Conservation (phyloP, 1,284 basidiomycete genomes). For the Pascua sp. region DNA sequence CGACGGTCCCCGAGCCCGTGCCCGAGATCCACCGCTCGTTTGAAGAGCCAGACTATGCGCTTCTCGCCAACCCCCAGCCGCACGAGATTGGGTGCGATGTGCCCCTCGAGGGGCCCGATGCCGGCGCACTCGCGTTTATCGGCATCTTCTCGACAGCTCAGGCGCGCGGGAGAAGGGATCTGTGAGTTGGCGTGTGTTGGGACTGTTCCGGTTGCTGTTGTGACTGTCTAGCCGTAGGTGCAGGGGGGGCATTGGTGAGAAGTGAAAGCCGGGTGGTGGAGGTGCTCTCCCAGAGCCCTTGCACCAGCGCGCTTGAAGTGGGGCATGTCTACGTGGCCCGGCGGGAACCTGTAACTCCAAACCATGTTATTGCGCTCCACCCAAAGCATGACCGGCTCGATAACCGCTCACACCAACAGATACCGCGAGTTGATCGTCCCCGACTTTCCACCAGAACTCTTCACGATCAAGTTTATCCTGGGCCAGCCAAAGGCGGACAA, state of each 20-base stretch:
- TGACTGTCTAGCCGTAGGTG: no score
- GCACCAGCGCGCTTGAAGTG: no score
- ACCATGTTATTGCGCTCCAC: no score
- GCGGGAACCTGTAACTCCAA: no score
- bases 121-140: conserved; percentile 43
- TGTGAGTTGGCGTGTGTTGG: conserved; percentile 30
- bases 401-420: conserved; percentile 19
- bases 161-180: conserved; percentile 34
- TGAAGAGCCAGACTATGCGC: conserved; percentile 48
- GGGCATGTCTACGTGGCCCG: no score
- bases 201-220: no score
- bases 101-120: conserved; percentile 31
- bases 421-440: conserved; percentile 41
- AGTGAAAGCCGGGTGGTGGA: no score
- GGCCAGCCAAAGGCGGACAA: conserved; percentile 29
- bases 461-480: conserved; percentile 50
- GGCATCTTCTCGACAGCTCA: conserved; percentile 46
- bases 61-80: conserved; percentile 43
- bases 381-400: neutral
- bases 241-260: no score
- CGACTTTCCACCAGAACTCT: conserved; percentile 43
- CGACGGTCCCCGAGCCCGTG: conserved; percentile 21
- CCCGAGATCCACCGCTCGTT: conserved; percentile 40
- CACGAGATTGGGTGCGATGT: conserved; percentile 48
- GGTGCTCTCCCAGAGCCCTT: no score